Base-by-base conservation (phyloP, 106 monocot genomes). In the Vanilla planifolia region DNA sequence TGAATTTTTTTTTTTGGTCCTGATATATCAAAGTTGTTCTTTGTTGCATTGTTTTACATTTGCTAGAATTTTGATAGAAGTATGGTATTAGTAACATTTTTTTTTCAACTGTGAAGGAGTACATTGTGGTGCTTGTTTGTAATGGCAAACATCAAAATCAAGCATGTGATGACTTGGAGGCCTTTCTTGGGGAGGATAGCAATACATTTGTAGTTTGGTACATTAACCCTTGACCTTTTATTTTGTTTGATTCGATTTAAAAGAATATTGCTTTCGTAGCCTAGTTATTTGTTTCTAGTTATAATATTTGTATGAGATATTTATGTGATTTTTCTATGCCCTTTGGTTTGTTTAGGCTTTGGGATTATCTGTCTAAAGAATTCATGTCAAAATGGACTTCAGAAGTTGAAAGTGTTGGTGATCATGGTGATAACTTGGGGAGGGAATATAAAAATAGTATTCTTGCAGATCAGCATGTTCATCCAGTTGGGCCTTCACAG, bases 91-190 rank as follows among this genome's bases (percentile, higher is more conserved):
- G n/a, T n/a, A n/a, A n/a, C n/a, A n/a, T n/a, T n/a, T n/a, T n/a
- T n/a, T n/a, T n/a, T n/a, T n/a, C n/a, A n/a, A n/a, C n/a, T n/a
- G n/a, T 71, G 21, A 50, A 92, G 92, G 88, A 92, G 59, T 92
- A 92, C 60, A 80, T 88, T 61, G 70, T 84, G 23, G 80, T 88
- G 69, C 84, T 88, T 73, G 76, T 92, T 28, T 92, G 84, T 42
- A 88, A 88, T 76, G 88, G 92, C 24, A 92, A 92, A 55, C 28
- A 77, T 71, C 88, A 92, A 42, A 70, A 46, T 62, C 92, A 88
- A 51, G 81, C 84, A 45, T 70, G 76, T 15, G 62, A 84, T 42
- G 88, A 84, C 53, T 70, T 92, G 15, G 71, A 80, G 61, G 92
- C 71, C 39, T 92, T 88, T 79, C 84, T 92, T 52, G 84, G 76